Evolutionary conservation across 495 filamentous ascomycete genomes (phyloP).

Genomic region (Pseudotulostoma volvatum): DNA sequence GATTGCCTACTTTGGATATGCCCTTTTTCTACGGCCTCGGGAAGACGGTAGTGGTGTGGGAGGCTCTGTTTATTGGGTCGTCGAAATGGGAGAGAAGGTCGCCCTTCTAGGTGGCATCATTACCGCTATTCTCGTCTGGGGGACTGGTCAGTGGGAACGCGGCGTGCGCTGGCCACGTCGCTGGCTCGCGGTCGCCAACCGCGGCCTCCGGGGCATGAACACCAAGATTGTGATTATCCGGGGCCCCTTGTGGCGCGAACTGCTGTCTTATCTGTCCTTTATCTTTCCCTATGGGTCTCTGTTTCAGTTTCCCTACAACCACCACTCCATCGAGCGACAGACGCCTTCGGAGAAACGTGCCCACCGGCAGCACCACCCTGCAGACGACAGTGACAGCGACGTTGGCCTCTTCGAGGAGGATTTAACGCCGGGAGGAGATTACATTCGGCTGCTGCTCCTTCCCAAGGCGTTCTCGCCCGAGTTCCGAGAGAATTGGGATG

Average conservation of each 20-base stretch:
- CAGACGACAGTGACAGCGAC: constrained; percentile 38
- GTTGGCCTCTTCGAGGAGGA: constrained; percentile 50
- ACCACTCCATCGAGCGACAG: constrained; percentile 48
- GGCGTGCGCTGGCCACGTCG: constrained; percentile 87
- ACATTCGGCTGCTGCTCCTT: constrained; percentile 75
- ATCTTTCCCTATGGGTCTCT: constrained; percentile 58
- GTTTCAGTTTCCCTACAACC: constrained; percentile 44
- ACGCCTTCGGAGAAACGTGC: constrained; percentile 25
- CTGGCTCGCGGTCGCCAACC: constrained; percentile 77
- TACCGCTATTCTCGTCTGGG: constrained; percentile 72
- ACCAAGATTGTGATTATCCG: constrained; percentile 84
- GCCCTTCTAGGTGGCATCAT: constrained; percentile 75
- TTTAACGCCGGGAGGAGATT: constrained; percentile 72
- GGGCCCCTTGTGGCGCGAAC: constrained; percentile 66
- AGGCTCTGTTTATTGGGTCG: constrained; percentile 87
- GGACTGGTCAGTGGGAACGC: constrained; percentile 85
- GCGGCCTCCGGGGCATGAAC: constrained; percentile 81
- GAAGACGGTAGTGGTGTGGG: constrained; percentile 83
- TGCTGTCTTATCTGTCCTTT: constrained; percentile 50
- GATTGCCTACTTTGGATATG: constrained; percentile 70
- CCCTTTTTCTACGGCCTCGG: constrained; percentile 72
- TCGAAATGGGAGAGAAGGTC: constrained; percentile 76
- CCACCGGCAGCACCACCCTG: constrained; percentile 24
- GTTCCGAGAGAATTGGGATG: constrained; percentile 95
- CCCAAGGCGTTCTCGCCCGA: constrained; percentile 90